Base-by-base conservation (phyloP, 2,329 filamentous ascomycete genomes). In the Cadophora malorum region DNA sequence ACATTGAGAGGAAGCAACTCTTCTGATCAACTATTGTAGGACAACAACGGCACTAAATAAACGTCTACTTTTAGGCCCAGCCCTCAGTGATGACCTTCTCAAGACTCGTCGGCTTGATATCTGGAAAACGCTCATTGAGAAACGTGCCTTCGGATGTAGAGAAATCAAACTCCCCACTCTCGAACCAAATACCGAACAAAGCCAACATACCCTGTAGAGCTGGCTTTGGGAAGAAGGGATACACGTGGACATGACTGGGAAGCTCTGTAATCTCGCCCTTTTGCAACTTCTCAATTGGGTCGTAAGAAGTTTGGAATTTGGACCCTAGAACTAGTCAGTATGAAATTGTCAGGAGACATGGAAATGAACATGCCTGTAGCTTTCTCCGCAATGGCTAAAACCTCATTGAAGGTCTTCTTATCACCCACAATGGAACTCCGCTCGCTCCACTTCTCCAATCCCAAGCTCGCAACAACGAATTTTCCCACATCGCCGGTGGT, bases 281-380 rank as follows among this genome's bases (percentile, higher is more conserved):
- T 45, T 10, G 7, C 64, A 67, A 52, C 33, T 74, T 75, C 69
- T 75, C 72, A 63, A 73, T 59, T 66, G 72, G 64, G 68, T 67
- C 73, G 70, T 75, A 76, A 63, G 73, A 69, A 70, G 72, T 70
- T 63, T 70, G 63, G 53, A 74, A 76, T 63, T 69, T 67, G 52
- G 64, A 38, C 47, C 68, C 68, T 67, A 14, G 19, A 53, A n/a
- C 33, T 38, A 12, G 16, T n/a, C 9, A 49, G 10, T 55, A 60
- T 8, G 31, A 47, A 3, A 50, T 14, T 38, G 5, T 28, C 45
- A 41, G 6, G 16, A 55, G n/a, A 38, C 16, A 31, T 19, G 53
- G 59, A 28, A 28, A 23, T n/a, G 25, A 7, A 58, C 31, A 25
- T 63, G 71, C 75, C 73, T 52, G 67, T 63, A 2, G 60, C 65